phyloP scores from a whole-genome alignment of 768 basidiomycete genomes.

The Dioszegia aurantiaca region DNA sequence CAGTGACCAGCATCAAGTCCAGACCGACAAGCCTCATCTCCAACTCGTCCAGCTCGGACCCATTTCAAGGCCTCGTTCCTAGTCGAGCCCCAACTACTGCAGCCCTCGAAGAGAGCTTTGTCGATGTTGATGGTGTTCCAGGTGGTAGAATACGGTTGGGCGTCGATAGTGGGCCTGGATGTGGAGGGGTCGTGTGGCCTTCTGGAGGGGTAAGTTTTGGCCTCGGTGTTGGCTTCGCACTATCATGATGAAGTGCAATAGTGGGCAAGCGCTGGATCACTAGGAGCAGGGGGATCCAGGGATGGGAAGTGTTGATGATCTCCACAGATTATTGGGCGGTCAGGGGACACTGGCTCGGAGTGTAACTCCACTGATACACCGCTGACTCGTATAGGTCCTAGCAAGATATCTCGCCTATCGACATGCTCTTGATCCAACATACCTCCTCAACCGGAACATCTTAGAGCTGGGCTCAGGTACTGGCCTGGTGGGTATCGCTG shows the following conservation, averaged over 20 bases:
- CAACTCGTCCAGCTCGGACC: conserved; percentile 24
- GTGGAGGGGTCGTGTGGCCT: conserved; percentile 89
- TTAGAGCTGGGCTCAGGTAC: conserved; percentile 89
- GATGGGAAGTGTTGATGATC: no score
- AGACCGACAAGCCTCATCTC: conserved; percentile 9
- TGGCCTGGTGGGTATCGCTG: conserved; percentile 84
- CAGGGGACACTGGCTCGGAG: no score
- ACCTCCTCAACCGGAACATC: conserved; percentile 61
- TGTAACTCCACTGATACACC: neutral
- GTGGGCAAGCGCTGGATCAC: no score
- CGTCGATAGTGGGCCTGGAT: conserved; percentile 79
- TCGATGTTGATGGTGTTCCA: conserved; percentile 22
- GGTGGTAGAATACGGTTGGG: conserved; percentile 54
- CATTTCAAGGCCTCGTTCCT: conserved; percentile 36
- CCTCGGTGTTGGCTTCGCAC: no score
- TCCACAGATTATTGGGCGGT: no score
- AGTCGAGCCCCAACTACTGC: conserved; percentile 41
- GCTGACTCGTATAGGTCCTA: conserved; percentile 62
- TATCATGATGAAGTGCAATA: no score
- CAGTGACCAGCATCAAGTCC: no score
- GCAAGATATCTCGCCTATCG: conserved; percentile 68
- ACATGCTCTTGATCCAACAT: conserved; percentile 50
- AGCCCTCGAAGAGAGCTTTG: conserved; percentile 31
- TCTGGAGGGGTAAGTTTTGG: conserved; percentile 69
- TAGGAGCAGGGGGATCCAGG: no score